Evolutionary conservation across 192 early-diverging fungal genomes (phyloP).

Genomic region (Spizellomyces sp.): DNA sequence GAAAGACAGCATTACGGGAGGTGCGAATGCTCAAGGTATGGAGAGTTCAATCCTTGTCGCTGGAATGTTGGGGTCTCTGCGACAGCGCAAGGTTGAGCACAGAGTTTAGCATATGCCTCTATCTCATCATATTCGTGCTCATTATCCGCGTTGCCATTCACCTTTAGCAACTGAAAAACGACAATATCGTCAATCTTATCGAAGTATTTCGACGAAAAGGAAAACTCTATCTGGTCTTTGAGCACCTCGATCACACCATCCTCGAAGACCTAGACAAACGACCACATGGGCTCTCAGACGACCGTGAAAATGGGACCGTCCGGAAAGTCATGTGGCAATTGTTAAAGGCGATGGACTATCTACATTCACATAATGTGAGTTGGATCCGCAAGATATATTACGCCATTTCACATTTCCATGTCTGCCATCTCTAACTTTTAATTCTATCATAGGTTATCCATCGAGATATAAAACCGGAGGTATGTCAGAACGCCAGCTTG

Average conservation of each 20-base stretch:
- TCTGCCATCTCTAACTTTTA: neutral
- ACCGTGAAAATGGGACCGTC: slow-evolving; percentile 46
- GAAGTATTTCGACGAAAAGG: slow-evolving; percentile 67
- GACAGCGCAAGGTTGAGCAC: too few species aligned
- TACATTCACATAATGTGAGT: slow-evolving; percentile 65
- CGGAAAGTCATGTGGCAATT: slow-evolving; percentile 69
- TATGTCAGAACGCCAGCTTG: neutral
- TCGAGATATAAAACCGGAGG: slow-evolving; percentile 68
- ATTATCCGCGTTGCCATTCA: neutral
- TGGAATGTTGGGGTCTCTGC: too few species aligned
- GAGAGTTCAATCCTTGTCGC: neutral
- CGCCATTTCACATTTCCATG: neutral
- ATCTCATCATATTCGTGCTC: neutral
- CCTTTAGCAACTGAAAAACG: slow-evolving; percentile 64
- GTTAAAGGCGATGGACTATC: slow-evolving; percentile 65
- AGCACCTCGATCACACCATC: slow-evolving; percentile 69
- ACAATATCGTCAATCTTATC: slow-evolving; percentile 69
- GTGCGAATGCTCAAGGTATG: slow-evolving; percentile 65
- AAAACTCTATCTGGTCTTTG: slow-evolving; percentile 67
- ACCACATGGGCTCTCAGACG: slow-evolving; percentile 60
- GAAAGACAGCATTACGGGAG: slow-evolving; percentile 64
- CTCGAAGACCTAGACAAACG: slow-evolving; percentile 64
- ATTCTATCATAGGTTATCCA: slow-evolving; percentile 52
- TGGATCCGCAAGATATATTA: neutral
- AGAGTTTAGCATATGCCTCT: too few species aligned